Base-by-base conservation (phyloP, 768 basidiomycete species). In the Mycena pura region DNA sequence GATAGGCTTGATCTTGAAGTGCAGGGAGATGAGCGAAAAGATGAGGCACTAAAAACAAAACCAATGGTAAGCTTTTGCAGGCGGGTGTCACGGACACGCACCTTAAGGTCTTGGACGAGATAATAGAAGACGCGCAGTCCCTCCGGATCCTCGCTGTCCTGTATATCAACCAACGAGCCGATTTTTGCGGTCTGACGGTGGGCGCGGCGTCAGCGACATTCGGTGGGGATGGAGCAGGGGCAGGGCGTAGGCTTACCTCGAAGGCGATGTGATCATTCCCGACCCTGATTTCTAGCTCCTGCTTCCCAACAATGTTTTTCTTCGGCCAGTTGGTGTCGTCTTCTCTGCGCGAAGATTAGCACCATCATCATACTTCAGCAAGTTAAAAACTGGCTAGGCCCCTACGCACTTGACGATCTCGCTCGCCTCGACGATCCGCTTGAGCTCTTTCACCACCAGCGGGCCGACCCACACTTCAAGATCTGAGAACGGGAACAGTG, bases 1-100 rank as follows among this genome's bases (percentile, higher is more conserved):
- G 68, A 95, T 98, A 15, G 97, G 97, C 84, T 99, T 99, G 84
- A 99, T 99, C 81, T 99, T 99, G 90, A 99, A 99, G 82, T 99
- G 96, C 34, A 99, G 86, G 3, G 95, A 94, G 73, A 99, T 99
- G 63, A 99, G 85, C 9, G 97, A 98, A 76, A 99, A 97, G 68
- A 99, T 96, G 61, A 98, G 85, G 78, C 96, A 98, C 96, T 99
- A 69, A 6, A 8, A 28, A 24, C 19, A 45, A 13, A 45, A 44
- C 5, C n/a, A n/a, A n/a, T n/a, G n/a, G n/a, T n/a, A n/a, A n/a
- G n/a, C n/a, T n/a, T n/a, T n/a, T n/a, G n/a, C n/a, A n/a, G n/a
- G n/a, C n/a, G 45, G 22, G 44, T 25, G 62, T 24, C 49, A 31
- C 27, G 17, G 17, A 15, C 10, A 69, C 84, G 36, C 57, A 91